Conservation (phyloP, 2,329 filamentous ascomycete species). For the Xylariaceae sp. region DNA sequence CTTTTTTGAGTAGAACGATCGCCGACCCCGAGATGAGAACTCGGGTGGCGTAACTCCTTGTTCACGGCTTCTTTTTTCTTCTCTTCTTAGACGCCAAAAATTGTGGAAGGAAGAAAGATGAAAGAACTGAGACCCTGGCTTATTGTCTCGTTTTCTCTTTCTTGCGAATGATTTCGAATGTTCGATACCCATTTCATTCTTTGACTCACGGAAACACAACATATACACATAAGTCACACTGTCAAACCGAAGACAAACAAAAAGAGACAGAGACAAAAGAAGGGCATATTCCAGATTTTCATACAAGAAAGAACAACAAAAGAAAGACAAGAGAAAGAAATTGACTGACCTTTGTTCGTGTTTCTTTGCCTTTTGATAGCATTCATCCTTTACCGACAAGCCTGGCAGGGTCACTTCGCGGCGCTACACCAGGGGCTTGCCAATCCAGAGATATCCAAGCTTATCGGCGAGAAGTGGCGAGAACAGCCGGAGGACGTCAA, state of each 20-base stretch:
- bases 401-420: slow-evolving; percentile 80
- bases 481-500: slow-evolving; percentile 70
- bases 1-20: slow-evolving; percentile 13
- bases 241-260: slow-evolving; percentile 13
- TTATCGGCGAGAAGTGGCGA: slow-evolving; percentile 91
- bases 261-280: too few species aligned
- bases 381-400: slow-evolving; percentile 95
- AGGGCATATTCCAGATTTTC: too few species aligned
- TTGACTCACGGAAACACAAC: slow-evolving; percentile 5
- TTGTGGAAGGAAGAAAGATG: slow-evolving; percentile 19
- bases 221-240: too few species aligned
- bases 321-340: slow-evolving; percentile 8
- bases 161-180: slow-evolving; percentile 11
- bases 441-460: slow-evolving; percentile 95
- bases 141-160: slow-evolving; percentile 22
- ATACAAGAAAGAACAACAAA: slow-evolving; percentile 11
- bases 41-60: slow-evolving; percentile 26
- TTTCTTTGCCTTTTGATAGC: slow-evolving; percentile 49
- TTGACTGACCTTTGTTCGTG: slow-evolving; percentile 20
- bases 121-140: slow-evolving; percentile 23
- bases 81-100: slow-evolving; percentile 18
- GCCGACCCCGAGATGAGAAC: slow-evolving; percentile 24
- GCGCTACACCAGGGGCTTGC: slow-evolving; percentile 80
- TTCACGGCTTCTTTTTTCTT: slow-evolving; percentile 18
- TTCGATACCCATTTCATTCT: slow-evolving; percentile 10